These are phyloP conservation scores for Phytophthora europaea DNA, from an alignment of 352 stramenopile genomes.

Conservation along the genomic window DNA sequence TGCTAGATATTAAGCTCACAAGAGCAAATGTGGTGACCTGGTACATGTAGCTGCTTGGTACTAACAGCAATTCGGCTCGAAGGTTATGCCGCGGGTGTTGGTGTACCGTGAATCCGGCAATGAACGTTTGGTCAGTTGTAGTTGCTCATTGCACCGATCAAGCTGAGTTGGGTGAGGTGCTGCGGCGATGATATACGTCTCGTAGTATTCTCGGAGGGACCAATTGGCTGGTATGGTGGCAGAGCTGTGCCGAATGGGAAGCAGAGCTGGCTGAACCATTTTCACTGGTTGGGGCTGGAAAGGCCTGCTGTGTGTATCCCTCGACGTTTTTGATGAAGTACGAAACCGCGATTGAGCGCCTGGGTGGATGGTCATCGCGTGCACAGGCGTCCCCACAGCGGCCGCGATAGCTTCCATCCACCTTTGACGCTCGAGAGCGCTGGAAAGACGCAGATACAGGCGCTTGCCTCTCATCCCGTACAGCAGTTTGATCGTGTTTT, in stretches of 20 bases:
- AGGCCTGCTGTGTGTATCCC: neutral
- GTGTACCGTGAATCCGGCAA: neutral
- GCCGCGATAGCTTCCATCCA: neutral
- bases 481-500: neutral
- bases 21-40: neutral
- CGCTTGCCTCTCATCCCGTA: neutral
- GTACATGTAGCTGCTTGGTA: neutral
- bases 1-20: slow-evolving; percentile 17
- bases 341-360: neutral
- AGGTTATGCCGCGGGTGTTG: neutral
- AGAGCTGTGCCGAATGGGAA: neutral
- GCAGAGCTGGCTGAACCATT: neutral
- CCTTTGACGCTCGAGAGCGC: neutral
- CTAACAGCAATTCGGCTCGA: slow-evolving; percentile 1
- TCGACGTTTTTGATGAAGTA: neutral
- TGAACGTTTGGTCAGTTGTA: too few relatives aligned
- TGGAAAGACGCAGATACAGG: neutral
- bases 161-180: neutral
- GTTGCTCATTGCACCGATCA: neutral
- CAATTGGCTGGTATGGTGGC: neutral
- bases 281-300: neutral
- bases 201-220: neutral
- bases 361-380: neutral
- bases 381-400: neutral
- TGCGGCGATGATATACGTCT: neutral